phyloP scores from a whole-genome alignment of 345 rosid genomes.

The Salix dunnii region DNA sequence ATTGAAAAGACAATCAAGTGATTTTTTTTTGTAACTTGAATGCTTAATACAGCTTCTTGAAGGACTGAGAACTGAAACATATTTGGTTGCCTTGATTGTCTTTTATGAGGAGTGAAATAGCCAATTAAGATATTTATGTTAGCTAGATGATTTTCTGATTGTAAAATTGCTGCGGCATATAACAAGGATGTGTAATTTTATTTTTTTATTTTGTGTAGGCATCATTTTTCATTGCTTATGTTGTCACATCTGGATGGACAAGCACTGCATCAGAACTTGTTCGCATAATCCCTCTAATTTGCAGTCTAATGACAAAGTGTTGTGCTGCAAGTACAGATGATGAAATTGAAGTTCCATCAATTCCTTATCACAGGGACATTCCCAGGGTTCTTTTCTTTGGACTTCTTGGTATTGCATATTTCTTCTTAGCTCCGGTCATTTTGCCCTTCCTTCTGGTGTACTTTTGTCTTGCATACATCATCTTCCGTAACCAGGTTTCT shows the following conservation, averaged over 20 bases:
- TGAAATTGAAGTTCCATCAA: conserved; percentile 67
- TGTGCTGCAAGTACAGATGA: conserved; percentile 42
- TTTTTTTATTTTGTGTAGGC: conserved; percentile 48
- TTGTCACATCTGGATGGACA: conserved; percentile 97
- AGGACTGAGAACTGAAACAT: neutral
- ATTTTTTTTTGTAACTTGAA: neutral
- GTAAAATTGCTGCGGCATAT: neutral
- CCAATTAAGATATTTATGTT: neutral
- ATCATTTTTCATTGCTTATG: conserved; percentile 88
- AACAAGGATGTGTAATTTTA: neutral
- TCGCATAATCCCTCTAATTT: conserved; percentile 65
- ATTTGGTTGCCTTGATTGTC: neutral
- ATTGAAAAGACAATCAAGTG: neutral
- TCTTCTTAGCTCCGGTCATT: conserved; percentile 86
- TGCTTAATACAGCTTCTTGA: neutral
- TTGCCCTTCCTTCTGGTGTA: conserved; percentile 87
- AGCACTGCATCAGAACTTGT: conserved; percentile 80
- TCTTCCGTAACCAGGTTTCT: conserved; percentile 80
- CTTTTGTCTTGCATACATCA: conserved; percentile 75
- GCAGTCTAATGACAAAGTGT: conserved; percentile 50
- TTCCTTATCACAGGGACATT: conserved; percentile 73
- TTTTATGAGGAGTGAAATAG: neutral
- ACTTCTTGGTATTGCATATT: conserved; percentile 86
- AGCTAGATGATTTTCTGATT: neutral
- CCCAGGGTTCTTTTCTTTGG: conserved; percentile 86